phyloP scores from a whole-genome alignment of 176 grass and related monocot genomes.

The Triticum monococcum region DNA sequence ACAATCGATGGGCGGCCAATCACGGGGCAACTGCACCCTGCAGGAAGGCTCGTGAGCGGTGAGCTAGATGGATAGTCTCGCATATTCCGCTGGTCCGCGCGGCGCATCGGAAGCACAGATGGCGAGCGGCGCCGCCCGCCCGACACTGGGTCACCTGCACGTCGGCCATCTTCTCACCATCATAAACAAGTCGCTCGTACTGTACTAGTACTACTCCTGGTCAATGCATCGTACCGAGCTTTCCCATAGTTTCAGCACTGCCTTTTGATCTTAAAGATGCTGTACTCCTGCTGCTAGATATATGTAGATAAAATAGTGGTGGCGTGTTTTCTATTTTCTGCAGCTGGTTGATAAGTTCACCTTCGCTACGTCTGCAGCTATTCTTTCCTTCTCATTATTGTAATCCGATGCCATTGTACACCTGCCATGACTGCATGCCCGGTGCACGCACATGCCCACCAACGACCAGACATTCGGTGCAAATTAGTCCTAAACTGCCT shows the following conservation, averaged over 20 bases:
- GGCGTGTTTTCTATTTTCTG: neutral
- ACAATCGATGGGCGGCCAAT: no score
- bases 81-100: slow-evolving; percentile 27
- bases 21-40: no score
- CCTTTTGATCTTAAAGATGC: neutral
- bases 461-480: slow-evolving; percentile 16
- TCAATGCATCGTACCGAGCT: neutral
- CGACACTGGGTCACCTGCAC: neutral
- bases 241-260: slow-evolving; percentile 16
- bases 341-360: slow-evolving; percentile 5
- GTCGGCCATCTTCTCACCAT: neutral
- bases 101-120: slow-evolving; percentile 30
- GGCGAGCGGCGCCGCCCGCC: slow-evolving; percentile 4
- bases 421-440: slow-evolving; percentile 9
- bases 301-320: neutral
- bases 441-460: neutral
- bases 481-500: slow-evolving; percentile 15
- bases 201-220: no score
- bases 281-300: neutral
- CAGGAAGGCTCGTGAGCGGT: neutral
- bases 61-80: neutral
- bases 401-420: neutral
- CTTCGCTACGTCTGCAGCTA: neutral
- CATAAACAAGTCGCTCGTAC: no score
- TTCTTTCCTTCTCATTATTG: slow-evolving; percentile 7